A percentile compares a stretch with the other conserved stretches of the same genome.
Evolutionary conservation across 2,329 filamentous ascomycete genomes (phyloP).

Genomic region (Colletotrichum sp.): DNA sequence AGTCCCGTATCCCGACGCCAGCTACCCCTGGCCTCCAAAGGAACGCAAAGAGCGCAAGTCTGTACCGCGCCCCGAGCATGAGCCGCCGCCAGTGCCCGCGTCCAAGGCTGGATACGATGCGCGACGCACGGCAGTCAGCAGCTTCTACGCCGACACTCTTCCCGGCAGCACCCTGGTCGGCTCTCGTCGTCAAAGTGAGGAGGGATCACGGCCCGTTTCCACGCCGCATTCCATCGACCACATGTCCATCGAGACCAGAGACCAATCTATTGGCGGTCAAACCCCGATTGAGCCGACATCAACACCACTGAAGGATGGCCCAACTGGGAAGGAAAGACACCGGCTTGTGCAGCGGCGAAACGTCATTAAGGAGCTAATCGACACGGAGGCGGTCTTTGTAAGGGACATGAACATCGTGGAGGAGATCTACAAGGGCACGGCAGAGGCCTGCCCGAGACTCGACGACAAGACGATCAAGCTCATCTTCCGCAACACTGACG

Average conservation of each 20-base stretch:
- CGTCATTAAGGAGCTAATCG: slow-evolving; percentile 88
- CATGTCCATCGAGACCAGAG: slow-evolving; percentile 47
- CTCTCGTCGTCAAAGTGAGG: slow-evolving; percentile 51
- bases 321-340: slow-evolving; percentile 63
- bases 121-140: slow-evolving; percentile 36
- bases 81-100: slow-evolving; percentile 54
- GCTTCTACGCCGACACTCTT: slow-evolving; percentile 46
- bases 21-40: slow-evolving; percentile 31
- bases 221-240: slow-evolving; percentile 53
- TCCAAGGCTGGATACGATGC: slow-evolving; percentile 36
- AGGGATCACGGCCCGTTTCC: slow-evolving; percentile 45
- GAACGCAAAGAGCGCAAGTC: slow-evolving; percentile 20
- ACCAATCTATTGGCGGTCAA: slow-evolving; percentile 41
- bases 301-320: slow-evolving; percentile 38
- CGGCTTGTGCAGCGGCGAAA: slow-evolving; percentile 82
- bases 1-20: slow-evolving; percentile 44
- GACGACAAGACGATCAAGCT: slow-evolving; percentile 84
- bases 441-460: slow-evolving; percentile 79
- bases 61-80: slow-evolving; percentile 51
- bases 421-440: slow-evolving; percentile 96
- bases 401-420: slow-evolving; percentile 97
- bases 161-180: slow-evolving; percentile 47
- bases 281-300: slow-evolving; percentile 41
- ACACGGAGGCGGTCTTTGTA: slow-evolving; percentile 90
- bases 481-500: slow-evolving; percentile 91